Conservation (phyloP, 176 grass and related monocot species). For the Juncus inflexus region DNA sequence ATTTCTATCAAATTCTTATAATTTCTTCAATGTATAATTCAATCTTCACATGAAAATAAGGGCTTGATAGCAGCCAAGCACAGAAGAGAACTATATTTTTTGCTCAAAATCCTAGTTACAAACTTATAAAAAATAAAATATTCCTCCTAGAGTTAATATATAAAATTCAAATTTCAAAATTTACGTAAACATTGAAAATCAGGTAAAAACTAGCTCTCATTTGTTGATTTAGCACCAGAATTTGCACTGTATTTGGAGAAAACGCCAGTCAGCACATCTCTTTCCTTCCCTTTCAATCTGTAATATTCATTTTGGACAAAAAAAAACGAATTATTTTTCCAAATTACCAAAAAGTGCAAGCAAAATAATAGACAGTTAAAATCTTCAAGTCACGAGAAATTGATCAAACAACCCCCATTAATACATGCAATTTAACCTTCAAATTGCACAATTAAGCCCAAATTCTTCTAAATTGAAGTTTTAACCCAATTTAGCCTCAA, state of each 20-base stretch:
- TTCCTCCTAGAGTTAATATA: neutral
- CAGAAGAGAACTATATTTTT: neutral
- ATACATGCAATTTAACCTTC: too few relatives aligned
- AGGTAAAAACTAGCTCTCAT: slow-evolving; percentile 15
- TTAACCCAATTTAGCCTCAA: neutral
- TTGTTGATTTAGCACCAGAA: slow-evolving; percentile 4
- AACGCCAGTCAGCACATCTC: slow-evolving; percentile 34
- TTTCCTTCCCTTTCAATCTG: slow-evolving; percentile 56
- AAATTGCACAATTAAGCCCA: neutral
- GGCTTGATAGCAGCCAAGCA: neutral
- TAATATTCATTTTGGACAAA: neutral
- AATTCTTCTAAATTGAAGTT: neutral
- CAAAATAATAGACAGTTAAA: neutral
- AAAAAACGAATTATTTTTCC: neutral
- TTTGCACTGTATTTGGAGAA: slow-evolving; percentile 40
- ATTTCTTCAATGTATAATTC: too few relatives aligned
- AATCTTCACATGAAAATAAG: too few relatives aligned
- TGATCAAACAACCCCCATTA: neutral
- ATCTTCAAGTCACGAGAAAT: neutral
- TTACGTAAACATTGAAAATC: neutral
- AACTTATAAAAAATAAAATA: neutral
- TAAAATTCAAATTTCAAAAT: slow-evolving; percentile 7
- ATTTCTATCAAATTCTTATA: too few relatives aligned
- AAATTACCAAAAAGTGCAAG: slow-evolving; percentile 4
- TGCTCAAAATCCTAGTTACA: slow-evolving; percentile 5